These are phyloP conservation scores for Suhomyces guaymorum DNA, from an alignment of 1,139 yeast genomes.

Conservation along the genomic window DNA sequence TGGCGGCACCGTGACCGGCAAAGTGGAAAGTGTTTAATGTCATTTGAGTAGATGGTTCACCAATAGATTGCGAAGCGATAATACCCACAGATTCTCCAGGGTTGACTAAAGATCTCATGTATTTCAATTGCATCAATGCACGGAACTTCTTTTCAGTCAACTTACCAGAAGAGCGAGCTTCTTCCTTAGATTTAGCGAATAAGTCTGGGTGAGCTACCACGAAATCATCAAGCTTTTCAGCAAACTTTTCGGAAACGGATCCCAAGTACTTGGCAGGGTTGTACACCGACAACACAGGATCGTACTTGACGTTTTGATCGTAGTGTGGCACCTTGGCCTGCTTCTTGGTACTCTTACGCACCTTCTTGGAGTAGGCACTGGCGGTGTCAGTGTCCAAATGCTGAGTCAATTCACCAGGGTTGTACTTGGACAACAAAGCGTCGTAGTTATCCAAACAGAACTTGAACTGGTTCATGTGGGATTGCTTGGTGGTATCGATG, in stretches of 20 bases:
- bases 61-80: constrained; percentile 96
- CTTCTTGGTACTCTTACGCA: constrained; percentile 71
- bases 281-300: constrained; percentile 83
- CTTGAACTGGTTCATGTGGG: constrained; percentile 89
- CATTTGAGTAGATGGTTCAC: constrained; percentile 99
- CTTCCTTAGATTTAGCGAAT: constrained; percentile 56
- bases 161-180: constrained; percentile 47
- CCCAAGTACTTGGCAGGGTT: constrained; percentile 92
- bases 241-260: constrained; percentile 88
- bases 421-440: constrained; percentile 80
- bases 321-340: constrained; percentile 64
- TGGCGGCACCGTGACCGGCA: constrained; percentile 99
- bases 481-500: constrained; percentile 90
- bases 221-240: constrained; percentile 72
- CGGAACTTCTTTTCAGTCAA: constrained; percentile 85
- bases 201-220: constrained; percentile 54
- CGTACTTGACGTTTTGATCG: constrained; percentile 66
- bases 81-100: constrained; percentile 99
- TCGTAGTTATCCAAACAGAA: constrained; percentile 93
- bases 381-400: constrained; percentile 85
- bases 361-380: constrained; percentile 75
- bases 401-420: constrained; percentile 75
- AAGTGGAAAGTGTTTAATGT: constrained; percentile 99
- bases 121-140: constrained; percentile 96
- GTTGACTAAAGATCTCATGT: constrained; percentile 90